Percentiles rank a stretch among this genome's conserved stretches.
phyloP scores from a whole-genome alignment of 129 eudicot genomes.

The Centaurea solstitialis region DNA sequence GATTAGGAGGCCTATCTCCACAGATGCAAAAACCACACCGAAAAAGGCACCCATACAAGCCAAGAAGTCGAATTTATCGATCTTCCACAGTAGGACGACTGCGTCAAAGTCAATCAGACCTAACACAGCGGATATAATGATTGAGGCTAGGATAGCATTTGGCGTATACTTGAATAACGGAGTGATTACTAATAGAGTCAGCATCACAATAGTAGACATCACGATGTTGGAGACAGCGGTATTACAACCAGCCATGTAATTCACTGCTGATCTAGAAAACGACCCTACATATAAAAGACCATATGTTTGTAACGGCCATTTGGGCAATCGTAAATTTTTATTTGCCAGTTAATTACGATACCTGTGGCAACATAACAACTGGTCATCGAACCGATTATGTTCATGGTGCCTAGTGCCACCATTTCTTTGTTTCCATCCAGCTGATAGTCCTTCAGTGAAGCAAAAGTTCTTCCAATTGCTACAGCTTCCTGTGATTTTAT shows the following conservation, averaged over 20 bases:
- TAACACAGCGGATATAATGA: conserved; percentile 67
- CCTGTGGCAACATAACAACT: conserved; percentile 83
- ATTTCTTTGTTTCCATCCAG: conserved; percentile 86
- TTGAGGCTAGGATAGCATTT: conserved; percentile 69
- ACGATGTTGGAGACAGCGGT: conserved; percentile 73
- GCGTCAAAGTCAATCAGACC: conserved; percentile 66
- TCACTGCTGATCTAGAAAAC: conserved; percentile 71
- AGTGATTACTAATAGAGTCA: conserved; percentile 58
- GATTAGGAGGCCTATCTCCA: conserved; percentile 69
- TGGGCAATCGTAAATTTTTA: background rate
- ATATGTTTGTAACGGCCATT: background rate
- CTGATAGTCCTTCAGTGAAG: conserved; percentile 68
- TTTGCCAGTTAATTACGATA: background rate
- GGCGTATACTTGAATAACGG: conserved; percentile 73
- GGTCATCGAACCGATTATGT: conserved; percentile 73
- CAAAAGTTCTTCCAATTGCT: conserved; percentile 91
- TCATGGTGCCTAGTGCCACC: conserved; percentile 84
- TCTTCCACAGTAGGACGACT: conserved; percentile 57
- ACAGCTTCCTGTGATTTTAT: conserved; percentile 64
- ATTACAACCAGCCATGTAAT: conserved; percentile 66
- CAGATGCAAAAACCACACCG: conserved; percentile 59
- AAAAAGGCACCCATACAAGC: conserved; percentile 85
- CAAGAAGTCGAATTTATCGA: conserved; percentile 66
- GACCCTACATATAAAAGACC: conserved; percentile 41
- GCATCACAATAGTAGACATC: conserved; percentile 58